These are phyloP conservation scores for Podaxis sp. DNA, from an alignment of 768 basidiomycete species.

Conservation along the genomic window DNA sequence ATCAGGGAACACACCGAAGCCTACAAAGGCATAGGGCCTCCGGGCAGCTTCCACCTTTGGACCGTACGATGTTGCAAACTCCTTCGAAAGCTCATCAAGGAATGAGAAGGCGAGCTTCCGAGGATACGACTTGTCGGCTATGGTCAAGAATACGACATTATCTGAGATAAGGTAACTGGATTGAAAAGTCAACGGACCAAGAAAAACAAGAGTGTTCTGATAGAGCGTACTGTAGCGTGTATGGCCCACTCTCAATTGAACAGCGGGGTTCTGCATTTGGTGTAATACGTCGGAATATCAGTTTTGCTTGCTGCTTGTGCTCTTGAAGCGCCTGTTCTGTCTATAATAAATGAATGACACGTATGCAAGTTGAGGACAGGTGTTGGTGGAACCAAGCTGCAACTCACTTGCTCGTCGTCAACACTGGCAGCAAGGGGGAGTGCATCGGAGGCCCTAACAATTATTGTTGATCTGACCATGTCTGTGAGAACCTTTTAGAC, in stretches of 20 bases:
- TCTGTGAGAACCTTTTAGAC: constrained; percentile 14
- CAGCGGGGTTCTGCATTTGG: constrained; percentile 94
- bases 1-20: constrained; percentile 71
- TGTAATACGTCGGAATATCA: constrained; percentile 92
- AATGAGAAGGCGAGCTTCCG: constrained; percentile 97
- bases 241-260: constrained; percentile 93
- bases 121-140: constrained; percentile 96
- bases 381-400: constrained; percentile 1
- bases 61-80: constrained; percentile 91
- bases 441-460: constrained; percentile 82
- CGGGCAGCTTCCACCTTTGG: constrained; percentile 88
- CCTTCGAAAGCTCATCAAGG: constrained; percentile 94
- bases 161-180: constrained; percentile 90
- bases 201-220: background rate
- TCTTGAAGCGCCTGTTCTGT: constrained; percentile 93
- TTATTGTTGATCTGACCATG: constrained; percentile 88
- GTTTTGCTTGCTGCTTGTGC: constrained; percentile 97
- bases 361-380: constrained; percentile 21
- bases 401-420: constrained; percentile 89
- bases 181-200: constrained; percentile 9
- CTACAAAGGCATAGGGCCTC: constrained; percentile 98
- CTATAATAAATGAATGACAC: constrained; percentile 42
- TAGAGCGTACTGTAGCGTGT: constrained; percentile 87
- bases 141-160: constrained; percentile 92
- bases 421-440: constrained; percentile 94